Percentiles rank a stretch among this genome's conserved stretches.
Conservation (phyloP, 106 monocot species). For the Acorus calamus region DNA sequence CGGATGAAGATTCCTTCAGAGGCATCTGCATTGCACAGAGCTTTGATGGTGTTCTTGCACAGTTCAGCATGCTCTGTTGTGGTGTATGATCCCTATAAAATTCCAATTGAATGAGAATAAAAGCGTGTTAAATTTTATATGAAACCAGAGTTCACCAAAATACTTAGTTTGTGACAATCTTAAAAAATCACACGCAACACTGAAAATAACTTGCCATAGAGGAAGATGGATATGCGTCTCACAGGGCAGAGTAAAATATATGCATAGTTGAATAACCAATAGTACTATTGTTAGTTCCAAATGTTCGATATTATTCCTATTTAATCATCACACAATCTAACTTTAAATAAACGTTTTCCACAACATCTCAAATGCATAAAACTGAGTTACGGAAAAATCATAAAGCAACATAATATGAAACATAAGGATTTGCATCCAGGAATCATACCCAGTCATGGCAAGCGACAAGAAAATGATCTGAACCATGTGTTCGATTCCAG, state of each 20-base stretch:
- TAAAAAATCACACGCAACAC: too few relatives aligned
- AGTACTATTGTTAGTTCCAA: too few relatives aligned
- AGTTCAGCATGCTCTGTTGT: constrained; percentile 50
- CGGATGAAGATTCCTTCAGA: constrained; percentile 70
- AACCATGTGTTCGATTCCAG: constrained; percentile 72
- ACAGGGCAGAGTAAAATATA: too few relatives aligned
- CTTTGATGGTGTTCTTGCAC: constrained; percentile 61
- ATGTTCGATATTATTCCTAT: too few relatives aligned
- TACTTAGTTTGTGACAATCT: background rate
- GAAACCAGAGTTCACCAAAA: background rate
- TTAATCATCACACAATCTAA: too few relatives aligned
- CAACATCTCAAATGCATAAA: too few relatives aligned
- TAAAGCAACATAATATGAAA: too few relatives aligned
- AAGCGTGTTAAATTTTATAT: background rate
- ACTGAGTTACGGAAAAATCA: too few relatives aligned
- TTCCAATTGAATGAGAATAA: background rate
- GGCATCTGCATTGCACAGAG: constrained; percentile 77
- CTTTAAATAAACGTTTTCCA: too few relatives aligned
- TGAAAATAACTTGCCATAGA: too few relatives aligned
- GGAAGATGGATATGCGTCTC: too few relatives aligned
- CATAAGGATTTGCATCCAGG: background rate
- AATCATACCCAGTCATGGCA: constrained; percentile 95
- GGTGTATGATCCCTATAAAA: constrained; percentile 62
- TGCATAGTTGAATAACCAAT: too few relatives aligned
- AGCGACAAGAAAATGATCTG: constrained; percentile 89